Conservation (phyloP, 2,329 filamentous ascomycete genomes). For the Ascochyta lentis region DNA sequence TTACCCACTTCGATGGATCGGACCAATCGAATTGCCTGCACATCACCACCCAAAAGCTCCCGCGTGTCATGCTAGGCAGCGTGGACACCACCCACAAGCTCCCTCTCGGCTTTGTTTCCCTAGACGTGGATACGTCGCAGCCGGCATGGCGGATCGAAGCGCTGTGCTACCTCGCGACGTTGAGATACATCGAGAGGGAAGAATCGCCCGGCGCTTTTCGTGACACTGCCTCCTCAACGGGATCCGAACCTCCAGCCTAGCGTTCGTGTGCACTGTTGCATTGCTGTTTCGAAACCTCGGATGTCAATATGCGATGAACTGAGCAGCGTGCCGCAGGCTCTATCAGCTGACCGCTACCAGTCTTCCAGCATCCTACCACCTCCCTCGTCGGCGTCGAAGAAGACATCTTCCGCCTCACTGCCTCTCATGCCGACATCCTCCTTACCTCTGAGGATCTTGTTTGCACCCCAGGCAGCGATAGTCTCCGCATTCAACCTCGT, state of each 20-base stretch:
- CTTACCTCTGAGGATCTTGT: conserved; percentile 28
- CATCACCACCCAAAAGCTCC: neutral
- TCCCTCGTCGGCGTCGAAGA: conserved; percentile 8
- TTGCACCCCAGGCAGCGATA: conserved; percentile 46
- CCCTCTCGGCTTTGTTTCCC: conserved; percentile 12
- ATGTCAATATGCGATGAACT: neutral
- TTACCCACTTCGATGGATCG: neutral
- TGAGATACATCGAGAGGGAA: neutral
- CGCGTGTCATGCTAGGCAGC: conserved; percentile 13
- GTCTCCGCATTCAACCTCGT: conserved; percentile 49
- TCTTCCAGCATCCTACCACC: neutral
- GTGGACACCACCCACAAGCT: conserved; percentile 12
- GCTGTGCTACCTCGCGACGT: neutral
- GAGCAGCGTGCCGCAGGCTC: neutral
- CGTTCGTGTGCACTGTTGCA: neutral
- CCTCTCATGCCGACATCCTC: conserved; percentile 4
- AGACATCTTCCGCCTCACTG: conserved; percentile 17
- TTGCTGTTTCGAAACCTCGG: neutral
- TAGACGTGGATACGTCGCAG: neutral
- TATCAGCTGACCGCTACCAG: conserved; percentile 1
- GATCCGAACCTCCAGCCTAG: conserved; percentile 1
- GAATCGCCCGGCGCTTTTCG: neutral
- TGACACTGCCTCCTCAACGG: conserved; percentile 16
- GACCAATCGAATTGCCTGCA: neutral
- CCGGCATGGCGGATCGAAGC: neutral